Percentiles rank a stretch among this genome's conserved stretches.
phyloP scores from a whole-genome alignment of 495 filamentous ascomycete species.

The Penicillium ochrochloron region DNA sequence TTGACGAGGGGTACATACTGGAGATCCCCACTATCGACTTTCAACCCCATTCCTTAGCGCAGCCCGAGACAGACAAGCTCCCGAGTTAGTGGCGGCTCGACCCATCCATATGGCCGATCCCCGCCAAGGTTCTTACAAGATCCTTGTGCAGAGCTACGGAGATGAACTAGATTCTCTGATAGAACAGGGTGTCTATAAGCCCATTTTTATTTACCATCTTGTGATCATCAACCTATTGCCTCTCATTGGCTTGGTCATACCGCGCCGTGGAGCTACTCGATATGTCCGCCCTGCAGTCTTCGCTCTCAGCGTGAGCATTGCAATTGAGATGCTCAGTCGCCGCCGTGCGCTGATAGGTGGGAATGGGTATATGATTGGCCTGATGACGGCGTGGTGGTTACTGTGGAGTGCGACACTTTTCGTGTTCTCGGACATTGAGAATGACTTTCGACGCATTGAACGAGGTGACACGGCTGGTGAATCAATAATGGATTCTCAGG shows the following conservation, averaged over 20 bases:
- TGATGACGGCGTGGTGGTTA: slow-evolving; percentile 66
- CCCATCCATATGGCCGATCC: slow-evolving; percentile 39
- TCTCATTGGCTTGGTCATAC: slow-evolving; percentile 41
- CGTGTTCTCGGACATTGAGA: slow-evolving; percentile 66
- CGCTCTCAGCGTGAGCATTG: slow-evolving; percentile 53
- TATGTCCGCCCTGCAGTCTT: slow-evolving; percentile 59
- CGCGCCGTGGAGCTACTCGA: slow-evolving; percentile 26
- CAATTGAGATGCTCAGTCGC: slow-evolving; percentile 41
- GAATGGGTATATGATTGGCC: slow-evolving; percentile 68
- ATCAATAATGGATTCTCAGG: no score
- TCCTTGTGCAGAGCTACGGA: slow-evolving; percentile 26
- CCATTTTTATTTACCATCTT: slow-evolving; percentile 45
- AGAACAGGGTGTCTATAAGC: slow-evolving; percentile 38
- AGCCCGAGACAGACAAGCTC: slow-evolving; percentile 15
- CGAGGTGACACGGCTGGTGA: slow-evolving; percentile 18
- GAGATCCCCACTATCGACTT: background rate
- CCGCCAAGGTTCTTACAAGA: slow-evolving; percentile 26
- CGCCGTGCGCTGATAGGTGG: slow-evolving; percentile 61
- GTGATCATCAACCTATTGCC: slow-evolving; percentile 37
- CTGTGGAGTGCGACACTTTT: slow-evolving; percentile 68
- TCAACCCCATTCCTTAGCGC: slow-evolving; percentile 15
- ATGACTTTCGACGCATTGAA: slow-evolving; percentile 69
- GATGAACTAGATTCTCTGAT: slow-evolving; percentile 32
- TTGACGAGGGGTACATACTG: background rate
- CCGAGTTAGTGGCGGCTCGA: slow-evolving; percentile 18